Base-by-base conservation (phyloP, 352 stramenopile genomes). In the Peronospora farinosa region DNA sequence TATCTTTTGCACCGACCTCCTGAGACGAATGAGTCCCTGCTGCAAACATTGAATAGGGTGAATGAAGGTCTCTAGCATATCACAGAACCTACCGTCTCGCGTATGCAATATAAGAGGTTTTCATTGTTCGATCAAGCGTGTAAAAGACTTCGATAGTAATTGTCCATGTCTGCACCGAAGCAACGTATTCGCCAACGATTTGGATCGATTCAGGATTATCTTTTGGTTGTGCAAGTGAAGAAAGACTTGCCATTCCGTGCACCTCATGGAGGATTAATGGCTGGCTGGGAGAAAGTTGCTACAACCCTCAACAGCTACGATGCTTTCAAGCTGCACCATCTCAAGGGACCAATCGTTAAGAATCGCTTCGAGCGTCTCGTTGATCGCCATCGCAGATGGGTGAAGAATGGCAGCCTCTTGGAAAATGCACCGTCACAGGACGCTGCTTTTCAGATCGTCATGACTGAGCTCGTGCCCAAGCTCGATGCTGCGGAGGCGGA, bases 261-360 rank as follows among this genome's bases (percentile, higher is more conserved):
- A 2, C 52, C 52, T 2, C 61, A 67, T 37, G 62, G 62, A 21
- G 51, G 40, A 28, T 57, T 71, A 28, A 67, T 64, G 53, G 54
- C 52, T 30, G 47, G 48, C 17, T 71, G 62, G 62, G 62, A 65
- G 32, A 67, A 67, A 28, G 51, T 71, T 12, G 62, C 62, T 40
- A 62, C 30, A 9, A 71, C 57, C 27, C 62, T 71, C 32, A 71
- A 71, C 32, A 50, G 40, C 32, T 59, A 53, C 48, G 57, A 33
- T 32, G 53, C 57, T 41, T 71, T 71, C 58, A 71, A 67, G 53
- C 65, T 62, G 62, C 62, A 67, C 52, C 52, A 61, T 23, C 36
- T 71, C 45, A 67, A 71, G 41, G 62, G 62, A 15, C 57, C 62
- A 37, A 65, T 67, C 49, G 62, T 58, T 44, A 71, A 71, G 52